A percentile compares a stretch with the other conserved stretches of the same genome.
Conservation (phyloP, 306 rosid genomes). For the Casuarina cunninghamiana region DNA sequence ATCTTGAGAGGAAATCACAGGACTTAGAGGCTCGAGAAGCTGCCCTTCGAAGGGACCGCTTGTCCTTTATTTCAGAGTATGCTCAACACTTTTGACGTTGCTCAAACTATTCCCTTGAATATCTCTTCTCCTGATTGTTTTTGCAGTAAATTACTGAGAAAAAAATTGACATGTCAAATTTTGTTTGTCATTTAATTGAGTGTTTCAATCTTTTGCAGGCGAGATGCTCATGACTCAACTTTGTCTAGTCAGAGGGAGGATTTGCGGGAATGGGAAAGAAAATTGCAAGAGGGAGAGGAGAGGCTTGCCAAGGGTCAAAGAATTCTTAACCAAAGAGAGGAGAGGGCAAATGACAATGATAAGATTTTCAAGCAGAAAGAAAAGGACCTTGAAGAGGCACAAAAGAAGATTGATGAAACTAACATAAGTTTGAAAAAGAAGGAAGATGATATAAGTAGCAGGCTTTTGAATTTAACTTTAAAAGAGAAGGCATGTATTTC, state of each 20-base stretch:
- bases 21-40: conserved; percentile 79
- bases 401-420: conserved; percentile 75
- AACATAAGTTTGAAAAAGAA: conserved; percentile 57
- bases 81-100: conserved; percentile 21
- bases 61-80: conserved; percentile 82
- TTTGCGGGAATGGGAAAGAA: conserved; percentile 90
- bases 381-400: conserved; percentile 79
- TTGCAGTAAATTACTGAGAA: background rate
- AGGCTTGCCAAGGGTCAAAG: conserved; percentile 84
- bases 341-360: conserved; percentile 82
- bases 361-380: conserved; percentile 72
- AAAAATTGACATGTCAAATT: background rate
- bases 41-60: conserved; percentile 63
- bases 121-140: conserved; percentile 1
- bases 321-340: conserved; percentile 90
- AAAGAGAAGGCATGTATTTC: conserved; percentile 70
- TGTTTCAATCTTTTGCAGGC: conserved; percentile 49
- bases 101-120: background rate
- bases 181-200: conserved; percentile 13
- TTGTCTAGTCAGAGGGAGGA: conserved; percentile 85
- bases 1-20: conserved; percentile 71
- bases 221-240: conserved; percentile 60
- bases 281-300: conserved; percentile 89
- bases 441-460: conserved; percentile 74
- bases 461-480: conserved; percentile 61